Evolutionary conservation across 768 basidiomycete species (phyloP), one percentile per base, ranked within the genome.

Genomic region (Tylopilus sp.): DNA sequence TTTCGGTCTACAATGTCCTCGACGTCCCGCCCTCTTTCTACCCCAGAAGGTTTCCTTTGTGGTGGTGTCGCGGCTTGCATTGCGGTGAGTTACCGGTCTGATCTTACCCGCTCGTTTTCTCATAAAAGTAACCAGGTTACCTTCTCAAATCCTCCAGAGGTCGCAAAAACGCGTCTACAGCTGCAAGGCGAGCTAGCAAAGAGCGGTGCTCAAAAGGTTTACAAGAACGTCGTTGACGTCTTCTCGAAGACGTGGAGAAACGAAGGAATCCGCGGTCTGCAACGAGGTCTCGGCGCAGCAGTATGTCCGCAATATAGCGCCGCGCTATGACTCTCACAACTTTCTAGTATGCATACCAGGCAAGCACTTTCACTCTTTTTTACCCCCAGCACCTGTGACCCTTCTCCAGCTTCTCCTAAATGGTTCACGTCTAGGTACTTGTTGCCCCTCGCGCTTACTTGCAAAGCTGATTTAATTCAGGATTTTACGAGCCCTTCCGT

Each of bases 401-500:
- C 36, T 42, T 40, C 24, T 46, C 52, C 52, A 99, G 92, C 87
- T 96, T 45, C 78, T 97, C 26, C 74, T 98, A 59, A 98, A 97
- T 61, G 93, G 95, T 7, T 95, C 90, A 22, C 84, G 94, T 52
- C 75, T 97, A 51, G 92, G 91, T 92, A 59, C 12, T 33, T 21
- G 4, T n/a, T 16, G n/a, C 25, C 36, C 37, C 7, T 25, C 46
- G 42, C 10, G 21, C 41, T 51, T 6, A 19, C 37, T 22, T 36
- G 58, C 50, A 30, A 54, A 14, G 26, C 54, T 68, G 26, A 70
- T 50, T 26, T 31, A 40, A 17, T n/a, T 2, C 58, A 92, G 96
- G 97, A 6, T 96, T 99, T 66, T 99, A 97, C 66, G 97, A 99
- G 67, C 96, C 95, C 2, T 82, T 98, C 52, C 80, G 97, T 54